Evolutionary conservation across 495 filamentous ascomycete genomes (phyloP).

Genomic region (Apodospora peruviana): DNA sequence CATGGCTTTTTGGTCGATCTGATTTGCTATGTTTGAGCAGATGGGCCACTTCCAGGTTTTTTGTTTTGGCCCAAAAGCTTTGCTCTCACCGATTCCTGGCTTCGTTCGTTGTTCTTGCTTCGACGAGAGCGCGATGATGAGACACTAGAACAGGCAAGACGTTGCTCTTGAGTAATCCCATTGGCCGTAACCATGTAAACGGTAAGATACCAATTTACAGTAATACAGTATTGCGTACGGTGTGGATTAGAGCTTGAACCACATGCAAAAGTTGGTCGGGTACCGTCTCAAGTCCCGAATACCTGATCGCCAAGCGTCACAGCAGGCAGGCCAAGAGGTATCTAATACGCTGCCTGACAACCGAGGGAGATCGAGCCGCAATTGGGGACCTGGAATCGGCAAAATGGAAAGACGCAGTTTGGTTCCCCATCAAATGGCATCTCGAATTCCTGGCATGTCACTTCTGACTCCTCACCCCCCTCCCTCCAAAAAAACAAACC

Average conservation of each 20-base stretch:
- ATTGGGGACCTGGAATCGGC: neutral
- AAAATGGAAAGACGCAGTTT: neutral
- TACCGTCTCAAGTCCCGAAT: neutral
- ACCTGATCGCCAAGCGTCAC: neutral
- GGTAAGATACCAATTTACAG: neutral
- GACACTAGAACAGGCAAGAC: neutral
- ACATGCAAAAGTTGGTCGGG: neutral
- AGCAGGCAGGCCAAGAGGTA: too few relatives aligned
- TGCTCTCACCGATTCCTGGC: neutral
- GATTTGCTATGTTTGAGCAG: too few relatives aligned
- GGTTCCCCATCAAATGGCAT: neutral
- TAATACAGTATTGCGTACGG: neutral
- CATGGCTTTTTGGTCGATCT: neutral
- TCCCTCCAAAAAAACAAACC: slow-evolving; percentile 1
- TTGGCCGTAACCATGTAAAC: too few relatives aligned
- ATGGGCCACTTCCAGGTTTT: too few relatives aligned
- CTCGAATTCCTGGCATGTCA: neutral
- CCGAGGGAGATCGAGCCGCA: neutral
- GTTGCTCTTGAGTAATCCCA: too few relatives aligned
- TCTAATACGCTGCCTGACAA: too few relatives aligned
- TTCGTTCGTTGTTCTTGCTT: neutral
- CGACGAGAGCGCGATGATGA: neutral
- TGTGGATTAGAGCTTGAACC: too few relatives aligned
- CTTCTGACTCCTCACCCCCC: neutral
- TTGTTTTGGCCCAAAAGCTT: neutral